phyloP scores from a whole-genome alignment of 306 rosid genomes.

The Vachellia pachyceras region DNA sequence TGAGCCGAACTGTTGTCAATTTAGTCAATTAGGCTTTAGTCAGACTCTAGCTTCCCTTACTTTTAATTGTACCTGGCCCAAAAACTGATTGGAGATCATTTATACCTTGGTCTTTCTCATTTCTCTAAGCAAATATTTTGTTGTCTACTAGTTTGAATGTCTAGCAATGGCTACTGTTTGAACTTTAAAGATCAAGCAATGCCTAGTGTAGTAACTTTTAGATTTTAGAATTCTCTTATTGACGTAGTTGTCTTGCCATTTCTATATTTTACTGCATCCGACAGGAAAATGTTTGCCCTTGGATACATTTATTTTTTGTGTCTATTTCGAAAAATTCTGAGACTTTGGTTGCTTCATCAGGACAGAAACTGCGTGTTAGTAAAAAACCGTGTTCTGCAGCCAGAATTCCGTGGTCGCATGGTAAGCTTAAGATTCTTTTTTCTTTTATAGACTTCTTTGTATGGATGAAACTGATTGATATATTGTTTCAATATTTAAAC shows the following conservation, averaged over 20 bases:
- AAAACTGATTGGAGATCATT: constrained; percentile 8
- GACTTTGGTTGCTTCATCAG: constrained; percentile 54
- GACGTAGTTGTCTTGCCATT: background rate
- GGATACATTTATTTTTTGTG: constrained; percentile 25
- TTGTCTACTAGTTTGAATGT: background rate
- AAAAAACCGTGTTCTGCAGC: constrained; percentile 79
- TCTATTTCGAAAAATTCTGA: constrained; percentile 29
- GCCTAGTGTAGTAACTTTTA: constrained; percentile 3
- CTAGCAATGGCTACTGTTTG: constrained; percentile 2
- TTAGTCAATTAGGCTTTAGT: constrained; percentile 19
- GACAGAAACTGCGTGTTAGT: constrained; percentile 79
- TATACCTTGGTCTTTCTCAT: constrained; percentile 17
- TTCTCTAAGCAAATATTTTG: constrained; percentile 24
- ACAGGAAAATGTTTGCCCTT: constrained; percentile 8
- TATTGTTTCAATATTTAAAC: constrained; percentile 13
- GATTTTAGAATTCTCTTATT: constrained; percentile 31
- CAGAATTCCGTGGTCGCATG: constrained; percentile 99
- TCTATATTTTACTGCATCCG: constrained; percentile 31
- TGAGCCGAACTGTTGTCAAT: constrained; percentile 4
- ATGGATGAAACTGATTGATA: constrained; percentile 14
- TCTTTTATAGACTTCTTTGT: constrained; percentile 24
- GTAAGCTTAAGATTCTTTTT: constrained; percentile 53
- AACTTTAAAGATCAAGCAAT: background rate
- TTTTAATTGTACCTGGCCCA: background rate
- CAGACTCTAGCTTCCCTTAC: background rate